A percentile compares a stretch with the other conserved stretches of the same genome.
phyloP scores from a whole-genome alignment of 352 stramenopile species.

The Phytophthora podocarpi region DNA sequence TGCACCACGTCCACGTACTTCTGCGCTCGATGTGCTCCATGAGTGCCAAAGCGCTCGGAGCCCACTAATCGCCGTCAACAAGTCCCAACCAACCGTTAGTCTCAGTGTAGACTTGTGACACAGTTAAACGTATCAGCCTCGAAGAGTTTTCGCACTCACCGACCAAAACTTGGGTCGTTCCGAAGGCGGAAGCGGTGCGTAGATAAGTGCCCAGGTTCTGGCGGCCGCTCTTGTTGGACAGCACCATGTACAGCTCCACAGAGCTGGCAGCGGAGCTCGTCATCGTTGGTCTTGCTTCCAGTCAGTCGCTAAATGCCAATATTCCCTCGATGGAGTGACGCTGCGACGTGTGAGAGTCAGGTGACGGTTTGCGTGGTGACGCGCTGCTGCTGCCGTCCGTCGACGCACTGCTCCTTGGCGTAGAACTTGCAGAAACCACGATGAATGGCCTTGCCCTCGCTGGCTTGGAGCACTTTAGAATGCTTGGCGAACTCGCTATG shows the following conservation, averaged over 20 bases:
- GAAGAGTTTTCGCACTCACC: conserved; percentile 38
- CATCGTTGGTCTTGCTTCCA: conserved; percentile 21
- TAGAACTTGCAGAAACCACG: conserved; percentile 78
- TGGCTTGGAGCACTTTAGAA: conserved; percentile 68
- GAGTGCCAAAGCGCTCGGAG: conserved; percentile 76
- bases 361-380: conserved; percentile 38
- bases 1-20: conserved; percentile 83
- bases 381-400: conserved; percentile 32
- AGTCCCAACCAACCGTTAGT: conserved; percentile 14
- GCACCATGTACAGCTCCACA: conserved; percentile 68
- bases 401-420: conserved; percentile 54
- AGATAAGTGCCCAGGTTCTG: conserved; percentile 85
- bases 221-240: conserved; percentile 72
- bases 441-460: conserved; percentile 35
- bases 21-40: conserved; percentile 76
- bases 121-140: not conserved
- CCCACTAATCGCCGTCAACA: conserved; percentile 48
- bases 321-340: conserved; percentile 25
- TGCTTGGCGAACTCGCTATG: conserved; percentile 44
- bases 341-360: conserved; percentile 39
- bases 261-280: conserved; percentile 15
- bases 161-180: conserved; percentile 73
- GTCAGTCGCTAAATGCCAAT: conserved; percentile 4
- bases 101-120: not conserved
- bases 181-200: conserved; percentile 76